Base-by-base conservation (phyloP, 2,329 filamentous ascomycete genomes). In the Sporothrix protearum region DNA sequence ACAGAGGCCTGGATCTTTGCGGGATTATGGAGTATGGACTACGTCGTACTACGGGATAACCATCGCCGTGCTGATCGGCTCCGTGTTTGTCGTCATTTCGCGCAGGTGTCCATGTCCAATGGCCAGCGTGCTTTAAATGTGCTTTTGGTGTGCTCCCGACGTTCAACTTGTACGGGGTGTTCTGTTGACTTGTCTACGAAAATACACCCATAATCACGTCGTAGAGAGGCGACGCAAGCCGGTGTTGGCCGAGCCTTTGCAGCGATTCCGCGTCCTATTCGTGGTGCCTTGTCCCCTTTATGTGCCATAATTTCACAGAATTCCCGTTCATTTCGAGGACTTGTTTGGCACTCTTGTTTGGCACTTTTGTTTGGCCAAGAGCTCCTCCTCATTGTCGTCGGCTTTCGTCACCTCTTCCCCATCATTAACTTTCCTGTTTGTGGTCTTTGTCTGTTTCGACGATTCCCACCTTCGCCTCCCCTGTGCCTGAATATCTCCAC, bases 81-180 rank as follows among this genome's bases (percentile, higher is more conserved):
- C 59, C 59, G 59, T 45, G 59, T 64, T 64, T 45, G 59, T 64
- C 59, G 59, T 45, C 59, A 64, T 64, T 45, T 64, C 33, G 59
- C 59, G 59, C 59, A 68, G 64, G 45, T 33, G 45, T 53, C 49
- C 49, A 53, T 28, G 49, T 47, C 42, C 42, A 47, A 42, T 42
- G 39, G 10, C 10, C 39, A 42, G 39, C 12, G 39, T 42, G 10
- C 2, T 42, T 36, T 36, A 8, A 8, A 36, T 36, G 33, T 36
- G 33, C 4, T 36, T 36, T 36, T 36, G 33, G 8, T 36, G 33
- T 36, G 33, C 4, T 36, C 8, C 8, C 8, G 33, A 47, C 6
- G 42, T 47, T 12, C 42, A 12, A 16, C 14, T 47, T 47, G 14
- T n/a, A n/a, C n/a, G n/a, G n/a, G n/a, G n/a, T n/a, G n/a, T 47